Evolutionary conservation across 2,329 filamentous ascomycete genomes (phyloP).

Genomic region (Aspergillus tanneri): DNA sequence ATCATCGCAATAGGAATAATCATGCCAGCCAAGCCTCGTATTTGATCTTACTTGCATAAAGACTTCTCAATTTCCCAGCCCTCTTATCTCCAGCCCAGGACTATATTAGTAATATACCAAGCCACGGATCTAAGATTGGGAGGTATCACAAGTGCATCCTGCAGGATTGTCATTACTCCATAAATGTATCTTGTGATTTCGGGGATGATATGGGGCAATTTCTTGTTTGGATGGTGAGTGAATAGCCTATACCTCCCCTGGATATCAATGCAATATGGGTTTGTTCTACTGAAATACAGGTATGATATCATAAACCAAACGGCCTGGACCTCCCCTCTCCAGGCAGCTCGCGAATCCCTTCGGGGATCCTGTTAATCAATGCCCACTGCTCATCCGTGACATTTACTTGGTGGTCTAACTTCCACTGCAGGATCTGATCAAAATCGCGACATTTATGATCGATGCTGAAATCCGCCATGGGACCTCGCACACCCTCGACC

Average conservation of each 20-base stretch:
- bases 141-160: too few species aligned
- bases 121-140: too few species aligned
- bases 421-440: background rate
- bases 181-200: too few species aligned
- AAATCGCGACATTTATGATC: conserved; percentile 2
- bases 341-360: background rate
- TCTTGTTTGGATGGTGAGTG: too few species aligned
- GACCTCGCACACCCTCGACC: background rate
- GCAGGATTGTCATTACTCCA: too few species aligned
- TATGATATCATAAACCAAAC: background rate
- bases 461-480: conserved; percentile 1
- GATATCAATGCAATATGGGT: too few species aligned
- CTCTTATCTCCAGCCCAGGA: too few species aligned
- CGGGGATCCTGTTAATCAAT: background rate
- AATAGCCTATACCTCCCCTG: too few species aligned
- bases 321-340: background rate
- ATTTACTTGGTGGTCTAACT: background rate
- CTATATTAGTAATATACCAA: too few species aligned
- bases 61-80: fast-evolving
- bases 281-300: too few species aligned
- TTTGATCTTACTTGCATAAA: background rate
- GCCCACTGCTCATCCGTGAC: background rate
- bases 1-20: background rate
- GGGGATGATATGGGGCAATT: too few species aligned
- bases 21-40: background rate